Base-by-base conservation (phyloP, 2,329 filamentous ascomycete genomes). In the Colletotrichum truncatum region DNA sequence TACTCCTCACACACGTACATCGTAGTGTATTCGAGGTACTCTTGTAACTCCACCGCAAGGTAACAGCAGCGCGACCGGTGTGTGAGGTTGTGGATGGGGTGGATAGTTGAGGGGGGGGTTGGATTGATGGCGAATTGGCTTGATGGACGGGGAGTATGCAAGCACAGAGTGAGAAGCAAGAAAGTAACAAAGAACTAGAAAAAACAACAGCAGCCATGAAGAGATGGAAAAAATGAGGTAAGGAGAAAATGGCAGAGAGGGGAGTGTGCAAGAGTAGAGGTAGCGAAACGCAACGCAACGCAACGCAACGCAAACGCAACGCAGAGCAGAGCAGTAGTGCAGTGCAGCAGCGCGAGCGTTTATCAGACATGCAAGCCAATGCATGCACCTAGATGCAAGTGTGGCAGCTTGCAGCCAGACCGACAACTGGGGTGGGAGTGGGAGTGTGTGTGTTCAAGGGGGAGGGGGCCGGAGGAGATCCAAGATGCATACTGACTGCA, bases 331-430 rank as follows among this genome's bases (percentile, higher is more conserved):
- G 41, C 52, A 21, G 32, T 46, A 41, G 34, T 25, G 41, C 52
- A 21, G 39, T 43, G 39, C 49, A 48, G 25, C 56, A 38, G 46
- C 32, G 62, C 62, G 54, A 62, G 62, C 56, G 62, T 65, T 51
- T 55, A 65, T 65, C 62, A 62, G 39, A 61, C 62, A 52, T 62
- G 62, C 62, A 61, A 62, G 62, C 62, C 48, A 48, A 60, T 64
- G 62, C 62, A 65, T 48, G 41, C 62, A 65, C 48, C 56, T 45
- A 36, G 38, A 65, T 55, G 62, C 57, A 62, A 43, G 62, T 65
- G 62, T 65, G 49, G 56, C 62, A 62, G 62, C 62, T 34, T 62
- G 62, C 62, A 65, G 48, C 62, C 48, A 65, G 41, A 55, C 62
- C 62, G 57, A 65, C 62, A 62, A 49, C 56, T 30, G 57, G 62